Evolutionary conservation across 1,139 yeast genomes (phyloP), one percentile per base, ranked within the genome.

Genomic region (Nakaseomyces kungkrabaensis): DNA sequence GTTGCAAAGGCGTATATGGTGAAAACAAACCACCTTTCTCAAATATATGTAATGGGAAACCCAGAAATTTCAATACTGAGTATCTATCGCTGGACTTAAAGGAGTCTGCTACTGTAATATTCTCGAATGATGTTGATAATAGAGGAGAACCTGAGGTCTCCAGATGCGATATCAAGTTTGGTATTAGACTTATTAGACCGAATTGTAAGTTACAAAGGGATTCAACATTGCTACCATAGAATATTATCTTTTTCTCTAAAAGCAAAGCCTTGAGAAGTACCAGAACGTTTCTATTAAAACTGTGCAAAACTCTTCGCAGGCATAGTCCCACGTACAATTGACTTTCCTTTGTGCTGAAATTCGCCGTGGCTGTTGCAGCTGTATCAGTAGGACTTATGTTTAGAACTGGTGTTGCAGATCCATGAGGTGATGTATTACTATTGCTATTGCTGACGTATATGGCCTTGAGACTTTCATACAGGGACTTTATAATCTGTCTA

Each of bases 1-100:
- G 97, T 66, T 90, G 98, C 48, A 92, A 71, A 0, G 98, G 96
- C 25, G 90, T 77, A 66, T 90, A 92, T 0, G 98, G 97, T 57
- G 86, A 85, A 75, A 95, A 90, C 55, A 90, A 76, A 3, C 95
- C 88, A 38, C 95, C 95, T 58, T 81, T 78, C 9, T 89, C 88
- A 68, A 92, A 92, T 1, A 89, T 68, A 59, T 85, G 92, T 48
- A 92, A 71, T 0, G 98, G 98, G 43, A 92, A 72, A 0, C 98
- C 98, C 66, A 88, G 78, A 63, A 88, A 92, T 41, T 79, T 71
- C 49, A 90, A 69, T 67, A 90, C 76, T 1, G 96, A 85, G 55
- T 76, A 75, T 49, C 97, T 72, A 64, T 87, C 89, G 51, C 86
- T 82, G 5, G 95, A 81, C 57, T 79, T 82, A 54, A 92, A 73